A percentile compares a stretch with the other conserved stretches of the same genome.
Conservation (phyloP, 176 grass and related monocot genomes). For the Oryza meyeriana region DNA sequence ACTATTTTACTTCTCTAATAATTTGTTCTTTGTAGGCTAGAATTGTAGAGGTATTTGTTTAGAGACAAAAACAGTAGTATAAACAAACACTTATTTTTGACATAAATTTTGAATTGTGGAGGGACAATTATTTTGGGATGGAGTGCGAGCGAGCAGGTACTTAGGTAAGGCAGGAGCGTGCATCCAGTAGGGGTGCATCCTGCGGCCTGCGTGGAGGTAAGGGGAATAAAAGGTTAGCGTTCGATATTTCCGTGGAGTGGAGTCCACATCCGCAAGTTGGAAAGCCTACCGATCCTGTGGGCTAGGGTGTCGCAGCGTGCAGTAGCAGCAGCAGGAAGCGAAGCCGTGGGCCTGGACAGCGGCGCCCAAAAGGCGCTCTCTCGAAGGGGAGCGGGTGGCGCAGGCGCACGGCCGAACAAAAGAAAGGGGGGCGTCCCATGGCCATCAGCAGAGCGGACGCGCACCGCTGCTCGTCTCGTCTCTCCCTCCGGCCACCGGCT, state of each 20-base stretch:
- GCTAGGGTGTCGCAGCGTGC: background rate
- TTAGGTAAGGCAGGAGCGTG: no score
- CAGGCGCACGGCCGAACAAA: conserved; percentile 9
- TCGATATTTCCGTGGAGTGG: background rate
- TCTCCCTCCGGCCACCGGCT: background rate
- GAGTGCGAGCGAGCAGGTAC: no score
- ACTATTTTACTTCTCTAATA: no score
- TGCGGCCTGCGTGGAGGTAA: no score
- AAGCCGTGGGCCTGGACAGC: background rate
- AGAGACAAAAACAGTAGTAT: no score
- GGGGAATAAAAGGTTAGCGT: background rate
- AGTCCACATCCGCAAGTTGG: background rate
- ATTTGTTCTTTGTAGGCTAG: no score
- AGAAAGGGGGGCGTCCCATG: background rate
- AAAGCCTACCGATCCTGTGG: background rate
- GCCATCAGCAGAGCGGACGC: background rate
- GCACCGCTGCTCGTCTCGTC: background rate
- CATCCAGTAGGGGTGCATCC: no score
- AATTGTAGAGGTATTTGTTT: no score
- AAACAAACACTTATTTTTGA: no score
- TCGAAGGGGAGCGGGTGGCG: no score
- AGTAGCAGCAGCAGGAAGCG: background rate
- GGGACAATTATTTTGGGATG: no score
- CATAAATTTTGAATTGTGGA: no score
- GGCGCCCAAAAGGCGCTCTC: background rate